A percentile compares a stretch with the other conserved stretches of the same genome.
Conservation (phyloP, 768 basidiomycete species). For the Holtermanniella nyarrowii region DNA sequence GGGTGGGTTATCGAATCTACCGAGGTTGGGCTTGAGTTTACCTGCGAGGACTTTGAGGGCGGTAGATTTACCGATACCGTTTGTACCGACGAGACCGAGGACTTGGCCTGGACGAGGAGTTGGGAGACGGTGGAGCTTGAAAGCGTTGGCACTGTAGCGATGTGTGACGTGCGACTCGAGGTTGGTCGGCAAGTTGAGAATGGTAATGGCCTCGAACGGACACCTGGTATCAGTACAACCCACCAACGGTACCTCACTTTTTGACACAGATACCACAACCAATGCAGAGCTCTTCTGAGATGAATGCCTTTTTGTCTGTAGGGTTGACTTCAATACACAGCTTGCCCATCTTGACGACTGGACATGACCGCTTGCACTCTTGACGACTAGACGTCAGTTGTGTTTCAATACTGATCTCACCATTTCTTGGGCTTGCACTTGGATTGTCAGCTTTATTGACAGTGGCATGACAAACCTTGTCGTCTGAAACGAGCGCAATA, state of each 20-base stretch:
- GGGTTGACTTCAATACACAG: conserved; percentile 97
- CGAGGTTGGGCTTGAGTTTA: conserved; percentile 94
- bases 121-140: conserved; percentile 96
- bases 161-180: conserved; percentile 92
- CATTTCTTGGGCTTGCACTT: conserved; percentile 79
- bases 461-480: conserved; percentile 44
- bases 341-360: conserved; percentile 97
- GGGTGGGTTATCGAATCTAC: conserved; percentile 93
- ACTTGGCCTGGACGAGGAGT: conserved; percentile 97
- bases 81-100: conserved; percentile 94
- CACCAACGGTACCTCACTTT: conserved; percentile 64
- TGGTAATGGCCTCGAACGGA: conserved; percentile 96
- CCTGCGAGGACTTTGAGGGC: conserved; percentile 94
- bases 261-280: conserved; percentile 99
- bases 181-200: conserved; percentile 98
- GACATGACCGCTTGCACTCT: conserved; percentile 98
- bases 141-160: conserved; percentile 94
- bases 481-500: conserved; percentile 62
- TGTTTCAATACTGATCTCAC: conserved; percentile 9
- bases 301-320: conserved; percentile 93
- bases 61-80: conserved; percentile 98
- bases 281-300: conserved; percentile 97
- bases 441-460: neutral
- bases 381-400: conserved; percentile 47
- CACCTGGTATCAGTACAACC: conserved; percentile 58